These are phyloP conservation scores for Ogataea trehalophila DNA, from an alignment of 805 yeast genomes.

Conservation along the genomic window DNA sequence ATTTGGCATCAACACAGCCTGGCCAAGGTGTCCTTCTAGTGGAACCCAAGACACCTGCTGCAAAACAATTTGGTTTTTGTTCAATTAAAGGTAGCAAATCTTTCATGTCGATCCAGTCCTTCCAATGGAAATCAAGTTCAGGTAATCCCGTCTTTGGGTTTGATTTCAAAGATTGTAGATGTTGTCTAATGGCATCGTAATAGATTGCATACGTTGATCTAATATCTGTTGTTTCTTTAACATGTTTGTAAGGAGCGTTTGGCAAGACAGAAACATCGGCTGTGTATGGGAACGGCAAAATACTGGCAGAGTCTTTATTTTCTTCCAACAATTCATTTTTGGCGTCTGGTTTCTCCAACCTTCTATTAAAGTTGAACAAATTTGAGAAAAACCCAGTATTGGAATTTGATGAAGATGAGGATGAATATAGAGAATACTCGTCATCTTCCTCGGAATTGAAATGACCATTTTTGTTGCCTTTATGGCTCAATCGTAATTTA, in stretches of 20 bases:
- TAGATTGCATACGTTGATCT: slow-evolving; percentile 32
- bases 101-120: slow-evolving; percentile 49
- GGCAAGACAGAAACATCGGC: slow-evolving; percentile 31
- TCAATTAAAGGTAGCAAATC: slow-evolving; percentile 33
- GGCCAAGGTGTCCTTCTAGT: slow-evolving; percentile 37
- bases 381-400: neutral
- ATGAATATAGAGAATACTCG: neutral
- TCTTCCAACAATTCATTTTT: slow-evolving; percentile 15
- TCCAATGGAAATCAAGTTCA: slow-evolving; percentile 46
- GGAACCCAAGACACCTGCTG: slow-evolving; percentile 41
- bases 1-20: slow-evolving; percentile 31
- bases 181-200: slow-evolving; percentile 30
- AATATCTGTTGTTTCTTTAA: slow-evolving; percentile 31
- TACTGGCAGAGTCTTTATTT: slow-evolving; percentile 9
- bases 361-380: neutral
- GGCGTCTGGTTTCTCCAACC: slow-evolving; percentile 12
- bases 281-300: slow-evolving; percentile 28
- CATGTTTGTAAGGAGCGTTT: slow-evolving; percentile 34
- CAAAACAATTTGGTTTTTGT: slow-evolving; percentile 39
- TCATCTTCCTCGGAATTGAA: neutral
- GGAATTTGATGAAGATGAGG: neutral
- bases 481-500: too few relatives aligned
- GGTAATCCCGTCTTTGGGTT: slow-evolving; percentile 30
- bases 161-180: slow-evolving; percentile 20
- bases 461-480: too few relatives aligned